Evolutionary conservation across 495 filamentous ascomycete species (phyloP), one percentile per base, ranked within the genome.

Genomic region (Xylaria cubensis): DNA sequence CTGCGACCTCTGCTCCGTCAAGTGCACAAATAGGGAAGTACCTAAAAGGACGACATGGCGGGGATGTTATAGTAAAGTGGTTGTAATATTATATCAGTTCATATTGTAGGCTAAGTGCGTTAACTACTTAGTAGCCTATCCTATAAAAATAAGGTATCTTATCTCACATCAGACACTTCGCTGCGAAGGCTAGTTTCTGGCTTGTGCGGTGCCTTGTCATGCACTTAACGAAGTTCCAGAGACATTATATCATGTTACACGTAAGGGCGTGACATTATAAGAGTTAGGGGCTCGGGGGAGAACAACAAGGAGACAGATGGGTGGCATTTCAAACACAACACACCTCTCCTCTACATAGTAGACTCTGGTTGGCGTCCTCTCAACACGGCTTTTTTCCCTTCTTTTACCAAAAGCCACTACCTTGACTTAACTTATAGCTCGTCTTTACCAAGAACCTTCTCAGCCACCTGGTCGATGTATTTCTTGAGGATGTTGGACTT

Each of bases 401-500:
- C 53, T 41, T 13, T 51, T n/a, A 34, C 69, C 21, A 64, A 64
- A 41, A 13, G 12, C 17, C 63, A 48, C 39, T 32, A 63, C 41
- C 80, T 86, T 21, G 13, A 21, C 34, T 86, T 21, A 13, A 21
- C 34, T 61, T 89, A 94, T 79, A 94, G 84, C 86, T 94, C 92
- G 77, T 93, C 91, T 85, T 92, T 92, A 9, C 70, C 78, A 26
- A 73, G 75, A 32, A 77, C 72, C 78, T 83, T 77, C 75, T 82
- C 77, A 19, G 50, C 74, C 76, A 63, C 69, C 36, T 73, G 29
- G 81, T 78, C 64, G 74, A 90, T 81, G 80, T 98, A 99, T 82
- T 87, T 89, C 78, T 89, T 88, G 65, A 99, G 85, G 77, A 99
- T 93, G 82, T 99, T 99, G 81, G 90, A 91, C 80, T 96, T 91